Percentiles rank a stretch among this genome's conserved stretches.
phyloP scores from a whole-genome alignment of 306 rosid species.

The Alnus rubra region DNA sequence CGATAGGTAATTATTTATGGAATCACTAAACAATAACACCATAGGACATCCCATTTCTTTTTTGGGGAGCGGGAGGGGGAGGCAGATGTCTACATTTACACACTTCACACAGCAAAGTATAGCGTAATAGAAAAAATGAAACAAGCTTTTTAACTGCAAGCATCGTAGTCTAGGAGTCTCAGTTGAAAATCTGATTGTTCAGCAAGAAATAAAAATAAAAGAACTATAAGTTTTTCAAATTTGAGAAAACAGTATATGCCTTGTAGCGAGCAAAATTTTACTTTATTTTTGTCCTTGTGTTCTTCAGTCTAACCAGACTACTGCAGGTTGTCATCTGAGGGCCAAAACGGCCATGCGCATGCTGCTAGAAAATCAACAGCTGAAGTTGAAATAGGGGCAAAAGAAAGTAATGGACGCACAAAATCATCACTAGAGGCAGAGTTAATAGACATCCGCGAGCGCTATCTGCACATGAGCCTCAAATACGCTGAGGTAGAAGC shows the following conservation, averaged over 20 bases:
- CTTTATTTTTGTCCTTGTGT: background rate
- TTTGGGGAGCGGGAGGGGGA: background rate
- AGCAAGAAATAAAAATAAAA: background rate
- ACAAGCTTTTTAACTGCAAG: background rate
- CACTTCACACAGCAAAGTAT: background rate
- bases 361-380: slow-evolving; percentile 38
- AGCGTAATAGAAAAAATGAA: too few relatives aligned
- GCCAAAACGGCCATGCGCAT: slow-evolving; percentile 39
- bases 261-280: background rate
- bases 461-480: slow-evolving; percentile 86
- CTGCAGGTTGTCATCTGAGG: slow-evolving; percentile 52
- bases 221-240: background rate
- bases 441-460: slow-evolving; percentile 77
- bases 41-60: background rate
- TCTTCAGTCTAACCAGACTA: background rate
- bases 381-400: slow-evolving; percentile 54
- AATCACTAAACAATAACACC: too few relatives aligned
- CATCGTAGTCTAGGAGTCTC: background rate
- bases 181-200: background rate
- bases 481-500: slow-evolving; percentile 91
- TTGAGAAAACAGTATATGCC: background rate
- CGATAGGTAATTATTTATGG: background rate
- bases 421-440: slow-evolving; percentile 81
- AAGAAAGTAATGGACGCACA: slow-evolving; percentile 54
- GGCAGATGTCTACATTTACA: background rate